Evolutionary conservation across 176 grass and related monocot genomes (phyloP), one percentile per base, ranked within the genome.

Genomic region (Oryza meyeriana): DNA sequence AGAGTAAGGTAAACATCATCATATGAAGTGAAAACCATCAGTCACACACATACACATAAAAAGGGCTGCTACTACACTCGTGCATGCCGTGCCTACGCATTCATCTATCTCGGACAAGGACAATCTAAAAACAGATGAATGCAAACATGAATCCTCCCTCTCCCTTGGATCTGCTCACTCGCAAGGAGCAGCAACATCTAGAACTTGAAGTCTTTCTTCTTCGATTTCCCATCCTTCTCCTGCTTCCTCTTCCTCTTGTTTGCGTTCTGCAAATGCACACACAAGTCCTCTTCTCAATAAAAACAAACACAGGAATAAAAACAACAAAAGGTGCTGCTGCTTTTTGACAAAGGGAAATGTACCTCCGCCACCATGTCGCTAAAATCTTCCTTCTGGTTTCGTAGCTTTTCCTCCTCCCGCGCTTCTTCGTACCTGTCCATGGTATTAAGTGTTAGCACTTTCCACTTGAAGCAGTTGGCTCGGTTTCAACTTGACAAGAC

Each of bases 301-400:
- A 59, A 3, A 59, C 12, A 20, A 20, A 4, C 20, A 59, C 7
- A 25, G 8, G 22, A 58, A 58, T n/a, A 58, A n/a, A 58, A 58
- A 58, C 52, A 52, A 20, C 52, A 58, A 58, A 58, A 58, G 3
- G 17, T 50, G 5, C 22, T 3, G 52, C 47, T 58, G 17, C 17
- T n/a, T n/a, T n/a, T 16, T 24, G 18, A 58, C 1, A n/a, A 5
- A 25, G 18, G 1, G 50, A 26, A 73, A 20, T 80, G 17, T 66
- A 94, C 95, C 92, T 98, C 95, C 3, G 92, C 95, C 59, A 98
- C 95, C 96, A 98, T 98, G 74, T 98, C 96, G 3, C 96, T 98
- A 77, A 98, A 98, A 28, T 98, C 96, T 82, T 95, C 96, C 81
- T 98, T 98, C 69, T 98, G 92, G 64, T 98, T 98, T 7, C 89